Base-by-base conservation (phyloP, 495 filamentous ascomycete species). In the Diplogelasinospora grovesii region DNA sequence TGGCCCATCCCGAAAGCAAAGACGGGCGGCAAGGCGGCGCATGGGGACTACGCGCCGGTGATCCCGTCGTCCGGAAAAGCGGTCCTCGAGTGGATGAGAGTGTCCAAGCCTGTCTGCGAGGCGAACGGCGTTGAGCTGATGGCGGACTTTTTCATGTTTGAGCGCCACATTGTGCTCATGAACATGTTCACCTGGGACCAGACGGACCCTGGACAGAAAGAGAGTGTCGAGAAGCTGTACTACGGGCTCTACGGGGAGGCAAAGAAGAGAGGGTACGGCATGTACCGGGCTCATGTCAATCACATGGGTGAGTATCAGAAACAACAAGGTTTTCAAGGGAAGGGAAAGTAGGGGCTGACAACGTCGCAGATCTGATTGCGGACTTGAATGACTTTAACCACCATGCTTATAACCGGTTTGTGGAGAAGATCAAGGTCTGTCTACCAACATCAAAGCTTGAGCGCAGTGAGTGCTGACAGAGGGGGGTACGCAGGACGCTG, bases 101-200 rank as follows among this genome's bases (percentile, higher is more conserved):
- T 48, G 10, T 57, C 56, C 34, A 63, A 63, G 44, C 53, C 48
- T 2, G 49, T 65, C 14, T 63, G 54, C 36, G 65, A 64, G 28
- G 56, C 56, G 8, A 58, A 67, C 18, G 65, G 65, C 0, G 61
- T 67, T 8, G 65, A 69, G 47, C 40, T 63, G 32, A 50, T 69
- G 37, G 62, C 56, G 31, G 65, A 69, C 23, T 69, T 69, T 42
- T 67, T 66, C 43, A 65, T 69, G 65, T 57, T 61, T 13, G 65
- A 66, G 46, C 49, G 60, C 1, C 60, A 65, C 29, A 60, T 63
- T 5, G 60, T 69, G 25, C 48, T 65, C 19, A 64, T 69, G 48
- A 62, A 62, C 32, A 66, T 69, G 63, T 63, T 67, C 29, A 58
- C 54, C 7, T 69, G 64, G 47, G 65, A 66, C 39, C 64, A 69